These are phyloP conservation scores for Psilocybe azurescens DNA, from an alignment of 768 basidiomycete species.

Conservation along the genomic window DNA sequence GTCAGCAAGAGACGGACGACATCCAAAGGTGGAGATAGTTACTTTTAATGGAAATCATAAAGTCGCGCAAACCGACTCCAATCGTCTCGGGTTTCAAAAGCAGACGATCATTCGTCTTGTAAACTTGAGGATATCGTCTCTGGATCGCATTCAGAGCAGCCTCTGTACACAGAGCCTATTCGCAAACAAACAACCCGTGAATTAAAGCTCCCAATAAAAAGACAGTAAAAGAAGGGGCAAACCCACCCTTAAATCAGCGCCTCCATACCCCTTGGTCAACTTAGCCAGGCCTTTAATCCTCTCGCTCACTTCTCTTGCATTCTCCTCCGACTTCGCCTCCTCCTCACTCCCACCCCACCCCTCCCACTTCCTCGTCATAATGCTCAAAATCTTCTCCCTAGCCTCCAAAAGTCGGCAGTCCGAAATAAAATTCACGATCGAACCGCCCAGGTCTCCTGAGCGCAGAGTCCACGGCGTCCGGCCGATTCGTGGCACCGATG, in stretches of 20 bases:
- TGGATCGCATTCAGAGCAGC: conserved; percentile 97
- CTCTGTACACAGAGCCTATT: conserved; percentile 94
- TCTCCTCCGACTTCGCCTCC: conserved; percentile 34
- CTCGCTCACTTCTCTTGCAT: conserved; percentile 66
- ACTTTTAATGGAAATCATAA: conserved; percentile 98
- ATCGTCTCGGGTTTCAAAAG: conserved; percentile 88
- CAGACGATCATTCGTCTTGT: conserved; percentile 87
- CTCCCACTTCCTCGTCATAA: conserved; percentile 91
- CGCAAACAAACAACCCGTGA: no score
- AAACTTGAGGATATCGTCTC: conserved; percentile 95
- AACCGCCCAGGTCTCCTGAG: conserved; percentile 93
- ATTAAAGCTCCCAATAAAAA: no score
- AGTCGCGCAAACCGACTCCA: conserved; percentile 84
- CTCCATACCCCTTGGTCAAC: conserved; percentile 96
- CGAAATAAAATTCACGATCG: conserved; percentile 98
- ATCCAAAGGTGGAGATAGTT: conserved; percentile 31
- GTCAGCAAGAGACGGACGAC: not conserved
- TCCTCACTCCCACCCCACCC: conserved; percentile 63
- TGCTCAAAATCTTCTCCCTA: conserved; percentile 84
- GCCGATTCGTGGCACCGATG: conserved; percentile 97
- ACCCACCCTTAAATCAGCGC: conserved; percentile 92
- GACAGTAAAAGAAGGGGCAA: conserved; percentile 1
- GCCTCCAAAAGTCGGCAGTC: conserved; percentile 85
- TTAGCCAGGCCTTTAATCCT: conserved; percentile 78
- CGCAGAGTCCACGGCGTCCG: conserved; percentile 98